Evolutionary conservation across 129 eudicot genomes (phyloP), one percentile per base, ranked within the genome.

Genomic region (Rutidosis leptorrhynchoides): DNA sequence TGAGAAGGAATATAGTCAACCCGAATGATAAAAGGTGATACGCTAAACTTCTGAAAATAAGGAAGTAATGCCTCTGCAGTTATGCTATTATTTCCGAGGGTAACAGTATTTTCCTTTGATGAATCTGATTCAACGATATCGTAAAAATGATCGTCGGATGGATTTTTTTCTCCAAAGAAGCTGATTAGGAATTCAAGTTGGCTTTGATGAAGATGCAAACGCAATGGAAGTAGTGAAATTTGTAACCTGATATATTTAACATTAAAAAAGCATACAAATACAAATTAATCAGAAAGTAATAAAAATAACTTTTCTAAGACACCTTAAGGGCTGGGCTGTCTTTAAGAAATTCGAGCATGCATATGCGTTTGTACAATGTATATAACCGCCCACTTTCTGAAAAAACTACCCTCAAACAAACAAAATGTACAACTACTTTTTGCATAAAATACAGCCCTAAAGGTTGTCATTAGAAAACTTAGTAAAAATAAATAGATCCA

Each of bases 1-100:
- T 65, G 95, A 80, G 82, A 76, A 58, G 99, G 96, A 64, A 79
- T 79, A 81, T 93, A 93, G 78, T 93, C 99, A 58, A 93, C 92
- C 61, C 96, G 92, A 68, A 89, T 28, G 35, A 77, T 64, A 30
- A 86, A 71, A 25, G 96, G 90, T 72, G 78, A 70, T 42, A 93
- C 76, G 69, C 88, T 95, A 67, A 93, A 86, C 79, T 93, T 93
- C 99, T 93, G 99, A 69, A 93, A 89, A 85, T 78, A 93, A 71
- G 96, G 86, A 79, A 89, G 99, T 78, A 93, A 69, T 58, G 99
- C 99, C 89, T 91, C 98, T 46, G 75, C 84, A 56, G 35, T 67
- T 60, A 93, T 72, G 74, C 67, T 64, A 70, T 43, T 43, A 37
- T 74, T 73, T 63, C 78, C 81, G 19, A 68, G 40, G 40, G 60